Evolutionary conservation across 345 rosid genomes (phyloP), one percentile per base, ranked within the genome.

Genomic region (Microcos paniculata): DNA sequence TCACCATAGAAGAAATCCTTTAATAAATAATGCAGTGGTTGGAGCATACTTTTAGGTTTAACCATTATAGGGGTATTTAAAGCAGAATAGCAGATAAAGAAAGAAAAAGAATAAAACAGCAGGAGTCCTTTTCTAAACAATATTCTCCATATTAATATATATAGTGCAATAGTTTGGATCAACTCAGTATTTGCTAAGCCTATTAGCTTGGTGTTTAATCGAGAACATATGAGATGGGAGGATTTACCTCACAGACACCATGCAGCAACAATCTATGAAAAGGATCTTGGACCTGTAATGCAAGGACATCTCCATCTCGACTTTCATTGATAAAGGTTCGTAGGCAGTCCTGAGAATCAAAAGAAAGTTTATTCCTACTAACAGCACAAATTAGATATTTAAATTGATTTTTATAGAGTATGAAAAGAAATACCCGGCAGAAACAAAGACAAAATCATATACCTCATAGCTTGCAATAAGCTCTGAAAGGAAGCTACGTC

Each of bases 251-350:
- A 76, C 98, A 91, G 65, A 92, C 93, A 80, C 97, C 99, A 71
- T 95, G 99, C 78, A 95, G 86, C 80, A 95, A 78, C 84, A 95
- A 84, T 84, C 99, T 83, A 49, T 88, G 98, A 70, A 95, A 95
- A 33, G 98, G 92, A 76, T 95, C 99, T 84, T 90, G 96, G 81
- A 95, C 94, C 78, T 75, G 80, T 42, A 93, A 82, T 30, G 81
- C 79, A 62, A 95, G 96, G 70, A 82, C 84, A 40, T 91, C 93
- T 46, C 84, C 92, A 70, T 85, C 88, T 64, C 71, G 71, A 16
- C 86, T 79, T 67, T 85, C 92, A 45, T 79, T 80, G 57, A 93
- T 80, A 83, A 91, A 93, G 19, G 85, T 78, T 71, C 92, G 85
- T 59, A 95, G 68, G 79, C 97, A 88, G 55, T 73, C 88, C 99